phyloP scores from a whole-genome alignment of 371 early-diverging fungal genomes.

The Smittium mucronatum region DNA sequence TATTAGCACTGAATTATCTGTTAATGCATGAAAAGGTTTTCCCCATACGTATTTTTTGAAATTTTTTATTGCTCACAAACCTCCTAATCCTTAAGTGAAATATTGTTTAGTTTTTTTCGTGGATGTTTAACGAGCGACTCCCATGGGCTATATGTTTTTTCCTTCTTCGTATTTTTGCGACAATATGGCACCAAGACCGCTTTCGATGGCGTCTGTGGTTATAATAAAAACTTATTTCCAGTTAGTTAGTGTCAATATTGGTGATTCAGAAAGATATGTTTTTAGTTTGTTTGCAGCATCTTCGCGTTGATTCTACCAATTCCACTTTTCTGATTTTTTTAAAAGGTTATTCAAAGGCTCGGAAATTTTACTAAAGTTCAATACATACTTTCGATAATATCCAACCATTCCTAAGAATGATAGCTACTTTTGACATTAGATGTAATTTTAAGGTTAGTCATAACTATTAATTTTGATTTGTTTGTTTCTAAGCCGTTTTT shows the following conservation, averaged over 20 bases:
- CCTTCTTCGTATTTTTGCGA: neutral
- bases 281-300: conserved; percentile 3
- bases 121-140: neutral
- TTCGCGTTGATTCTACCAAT: neutral
- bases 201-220: neutral
- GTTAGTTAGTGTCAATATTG: conserved; percentile 5
- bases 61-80: neutral
- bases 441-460: conserved; percentile 20
- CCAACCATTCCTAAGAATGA: conserved; percentile 30
- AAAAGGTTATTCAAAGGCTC: conserved; percentile 15
- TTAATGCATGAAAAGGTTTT: neutral
- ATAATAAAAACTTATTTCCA: conserved; percentile 1
- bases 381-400: conserved; percentile 25
- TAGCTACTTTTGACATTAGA: conserved; percentile 16
- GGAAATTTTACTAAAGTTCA: conserved; percentile 16
- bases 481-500: conserved; percentile 12
- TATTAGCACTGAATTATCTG: conserved; percentile 1
- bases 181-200: conserved; percentile 3
- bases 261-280: neutral
- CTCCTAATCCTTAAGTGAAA: conserved; percentile 12
- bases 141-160: neutral
- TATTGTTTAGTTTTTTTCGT: conserved; percentile 2
- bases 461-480: conserved; percentile 14
- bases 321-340: conserved; percentile 3
- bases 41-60: conserved; percentile 4